A percentile compares a stretch with the other conserved stretches of the same genome.
Conservation (phyloP, 257 asterid genomes). For the Solanum corneliomulleri region DNA sequence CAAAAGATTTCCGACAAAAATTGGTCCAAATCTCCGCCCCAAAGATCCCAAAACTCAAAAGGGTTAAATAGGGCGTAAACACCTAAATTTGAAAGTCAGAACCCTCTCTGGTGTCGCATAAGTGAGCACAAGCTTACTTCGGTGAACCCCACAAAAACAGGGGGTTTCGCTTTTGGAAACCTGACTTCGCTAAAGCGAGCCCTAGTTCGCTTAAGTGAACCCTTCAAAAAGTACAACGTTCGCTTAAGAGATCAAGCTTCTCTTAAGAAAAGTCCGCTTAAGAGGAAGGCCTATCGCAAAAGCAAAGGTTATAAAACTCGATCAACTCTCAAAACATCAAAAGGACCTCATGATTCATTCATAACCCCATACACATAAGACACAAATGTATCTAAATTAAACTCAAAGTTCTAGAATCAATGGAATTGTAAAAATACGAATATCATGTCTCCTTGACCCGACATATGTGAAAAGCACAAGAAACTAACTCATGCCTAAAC, state of each 20-base stretch:
- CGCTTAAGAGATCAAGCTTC: not conserved
- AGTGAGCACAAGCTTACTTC: not conserved
- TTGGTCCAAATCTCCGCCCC: not conserved
- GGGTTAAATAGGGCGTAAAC: not conserved
- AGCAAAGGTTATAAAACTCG: not conserved
- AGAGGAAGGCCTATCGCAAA: not conserved
- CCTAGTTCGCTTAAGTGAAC: not conserved
- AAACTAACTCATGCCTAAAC: not conserved
- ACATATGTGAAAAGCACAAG: too few relatives aligned
- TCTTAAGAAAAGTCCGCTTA: not conserved
- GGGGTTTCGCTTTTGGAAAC: not conserved
- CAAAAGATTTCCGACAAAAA: not conserved
- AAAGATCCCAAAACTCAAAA: not conserved
- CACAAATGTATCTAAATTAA: not conserved
- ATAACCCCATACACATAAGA: not conserved
- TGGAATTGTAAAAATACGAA: accelerated
- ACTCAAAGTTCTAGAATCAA: too few relatives aligned
- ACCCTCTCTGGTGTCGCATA: not conserved
- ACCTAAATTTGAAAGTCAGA: too few relatives aligned
- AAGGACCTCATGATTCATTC: not conserved
- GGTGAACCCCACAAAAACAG: not conserved
- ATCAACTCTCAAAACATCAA: not conserved
- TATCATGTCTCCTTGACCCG: not conserved
- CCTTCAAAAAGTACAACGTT: not conserved
- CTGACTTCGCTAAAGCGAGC: too few relatives aligned